Conservation (phyloP, 2,329 filamentous ascomycete genomes). For the Fusarium hostae region DNA sequence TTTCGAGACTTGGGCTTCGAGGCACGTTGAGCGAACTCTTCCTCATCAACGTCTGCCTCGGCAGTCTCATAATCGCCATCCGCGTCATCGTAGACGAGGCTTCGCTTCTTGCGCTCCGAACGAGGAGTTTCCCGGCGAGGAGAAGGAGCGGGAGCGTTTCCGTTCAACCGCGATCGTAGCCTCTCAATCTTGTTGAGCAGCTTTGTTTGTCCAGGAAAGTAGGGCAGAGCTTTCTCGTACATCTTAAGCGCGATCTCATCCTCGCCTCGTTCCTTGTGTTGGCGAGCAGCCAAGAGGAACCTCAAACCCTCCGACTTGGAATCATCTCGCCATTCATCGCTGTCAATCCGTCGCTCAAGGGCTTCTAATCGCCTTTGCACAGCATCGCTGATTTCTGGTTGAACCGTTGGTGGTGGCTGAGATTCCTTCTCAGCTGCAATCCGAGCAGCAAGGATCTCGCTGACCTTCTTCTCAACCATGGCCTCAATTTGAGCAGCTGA, state of each 20-base stretch:
- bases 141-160: slow-evolving; percentile 35
- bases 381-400: slow-evolving; percentile 74
- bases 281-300: slow-evolving; percentile 88
- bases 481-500: slow-evolving; percentile 85
- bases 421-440: slow-evolving; percentile 59
- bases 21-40: slow-evolving; percentile 43
- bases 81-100: slow-evolving; percentile 47
- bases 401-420: slow-evolving; percentile 47
- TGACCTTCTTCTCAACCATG: slow-evolving; percentile 90
- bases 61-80: slow-evolving; percentile 55
- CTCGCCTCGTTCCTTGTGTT: slow-evolving; percentile 87
- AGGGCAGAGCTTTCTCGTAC: slow-evolving; percentile 86
- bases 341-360: slow-evolving; percentile 85
- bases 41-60: slow-evolving; percentile 56
- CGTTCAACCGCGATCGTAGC: slow-evolving; percentile 63
- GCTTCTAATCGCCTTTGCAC: slow-evolving; percentile 84
- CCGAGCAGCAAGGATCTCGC: slow-evolving; percentile 86
- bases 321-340: slow-evolving; percentile 71
- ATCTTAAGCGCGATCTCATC: slow-evolving; percentile 81
- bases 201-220: slow-evolving; percentile 87
- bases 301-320: slow-evolving; percentile 83
- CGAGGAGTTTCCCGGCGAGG: slow-evolving; percentile 39
- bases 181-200: slow-evolving; percentile 75
- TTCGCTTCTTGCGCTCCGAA: slow-evolving; percentile 46
- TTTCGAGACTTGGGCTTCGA: slow-evolving; percentile 47